Base-by-base conservation (phyloP, 208 protist genomes). In the Trypanosoma brucei region DNA sequence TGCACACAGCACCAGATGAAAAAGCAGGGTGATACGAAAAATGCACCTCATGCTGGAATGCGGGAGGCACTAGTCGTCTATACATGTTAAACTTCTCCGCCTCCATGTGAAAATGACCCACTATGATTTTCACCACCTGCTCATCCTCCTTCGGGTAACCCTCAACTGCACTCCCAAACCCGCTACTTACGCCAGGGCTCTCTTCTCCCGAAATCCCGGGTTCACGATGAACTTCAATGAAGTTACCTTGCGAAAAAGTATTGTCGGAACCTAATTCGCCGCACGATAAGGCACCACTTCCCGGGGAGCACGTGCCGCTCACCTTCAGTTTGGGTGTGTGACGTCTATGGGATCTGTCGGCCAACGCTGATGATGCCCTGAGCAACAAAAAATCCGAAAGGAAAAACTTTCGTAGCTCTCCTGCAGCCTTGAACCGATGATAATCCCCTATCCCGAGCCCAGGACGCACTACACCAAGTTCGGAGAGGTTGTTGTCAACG, bases 401-500 rank as follows among this genome's bases (percentile, higher is more conserved):
- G 52, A 88, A 93, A 44, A 92, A 81, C n/a, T 68, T 70, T 44
- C 70, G 59, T 14, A 83, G 39, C 48, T 70, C 68, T 40, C 70
- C 65, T 11, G 59, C 65, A 11, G 67, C 52, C 39, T 79, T 72
- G 58, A 87, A 65, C 22, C 83, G 72, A 38, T 77, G 66, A 40
- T 82, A 59, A 51, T 90, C 71, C 1, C 66, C 74, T 49, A 86
- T 76, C 38, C 84, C 68, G 68, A 87, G 73, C 0, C 84, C 84
- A 51, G 76, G 81, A 3, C 75, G 79, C 34, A 88, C 76, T 22
- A 91, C 64, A 6, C 84, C 88, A 9, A 92, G 61, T 70, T 94
- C 88, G 33, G 74, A 81, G 54, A 94, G 71, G 63, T 92, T 88
- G 68, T 94, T 94, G 73, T 94, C 88, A 7, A 94, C 74, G 51